Percentiles rank a stretch among this genome's conserved stretches.
phyloP scores from a whole-genome alignment of 1,284 basidiomycete species.

The Stereum hirsutum region DNA sequence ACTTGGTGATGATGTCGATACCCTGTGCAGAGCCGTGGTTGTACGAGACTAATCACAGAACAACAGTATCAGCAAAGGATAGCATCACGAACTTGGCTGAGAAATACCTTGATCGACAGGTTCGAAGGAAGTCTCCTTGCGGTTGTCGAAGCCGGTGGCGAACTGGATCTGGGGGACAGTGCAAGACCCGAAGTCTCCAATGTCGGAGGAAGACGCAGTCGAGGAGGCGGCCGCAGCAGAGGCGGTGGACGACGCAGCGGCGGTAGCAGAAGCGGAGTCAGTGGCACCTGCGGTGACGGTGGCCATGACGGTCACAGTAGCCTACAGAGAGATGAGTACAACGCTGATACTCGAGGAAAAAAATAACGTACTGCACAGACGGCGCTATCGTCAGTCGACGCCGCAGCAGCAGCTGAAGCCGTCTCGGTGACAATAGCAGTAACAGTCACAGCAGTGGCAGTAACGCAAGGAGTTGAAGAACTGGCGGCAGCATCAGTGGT shows the following conservation, averaged over 20 bases:
- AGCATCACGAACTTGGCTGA: neutral
- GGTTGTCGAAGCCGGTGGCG: slow-evolving; percentile 44
- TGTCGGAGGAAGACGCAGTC: slow-evolving; percentile 10
- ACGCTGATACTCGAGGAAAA: too few relatives aligned
- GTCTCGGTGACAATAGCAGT: too few relatives aligned
- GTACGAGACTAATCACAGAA: slow-evolving; percentile 25
- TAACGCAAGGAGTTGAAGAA: too few relatives aligned
- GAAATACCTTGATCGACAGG: slow-evolving; percentile 31
- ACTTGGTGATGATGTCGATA: slow-evolving; percentile 43
- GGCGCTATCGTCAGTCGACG: too few relatives aligned
- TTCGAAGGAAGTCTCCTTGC: slow-evolving; percentile 48
- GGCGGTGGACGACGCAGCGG: neutral
- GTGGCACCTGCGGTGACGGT: slow-evolving; percentile 6
- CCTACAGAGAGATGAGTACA: too few relatives aligned
- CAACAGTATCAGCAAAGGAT: slow-evolving; percentile 7
- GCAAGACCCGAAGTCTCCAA: slow-evolving; percentile 21
- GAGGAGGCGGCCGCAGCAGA: slow-evolving; percentile 8
- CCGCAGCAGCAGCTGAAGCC: too few relatives aligned
- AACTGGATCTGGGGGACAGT: slow-evolving; percentile 51
- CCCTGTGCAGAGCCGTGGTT: slow-evolving; percentile 44
- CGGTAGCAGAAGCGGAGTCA: neutral
- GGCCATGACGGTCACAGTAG: slow-evolving; percentile 9
- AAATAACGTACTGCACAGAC: too few relatives aligned
- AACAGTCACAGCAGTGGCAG: too few relatives aligned
- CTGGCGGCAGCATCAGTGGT: neutral